These are phyloP conservation scores for Batkoa obscura DNA, from an alignment of 371 early-diverging fungal species.

Conservation along the genomic window DNA sequence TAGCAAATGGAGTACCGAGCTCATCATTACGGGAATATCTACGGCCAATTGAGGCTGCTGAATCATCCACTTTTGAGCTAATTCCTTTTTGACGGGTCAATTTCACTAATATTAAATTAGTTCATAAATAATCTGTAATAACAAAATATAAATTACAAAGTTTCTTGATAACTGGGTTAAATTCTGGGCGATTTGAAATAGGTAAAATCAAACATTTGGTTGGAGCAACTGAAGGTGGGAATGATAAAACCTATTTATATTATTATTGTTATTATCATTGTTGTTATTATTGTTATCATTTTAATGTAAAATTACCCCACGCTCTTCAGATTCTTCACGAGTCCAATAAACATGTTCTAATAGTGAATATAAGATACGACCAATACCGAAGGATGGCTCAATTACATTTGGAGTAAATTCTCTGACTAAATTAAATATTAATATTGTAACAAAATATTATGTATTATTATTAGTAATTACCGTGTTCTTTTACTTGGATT, in stretches of 20 bases:
- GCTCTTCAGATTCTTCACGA: slow-evolving; percentile 80
- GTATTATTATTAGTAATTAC: slow-evolving; percentile 19
- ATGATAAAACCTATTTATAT: slow-evolving; percentile 48
- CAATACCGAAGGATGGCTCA: slow-evolving; percentile 99
- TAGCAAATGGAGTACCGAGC: slow-evolving; percentile 95
- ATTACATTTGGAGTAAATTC: slow-evolving; percentile 98
- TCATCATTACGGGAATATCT: slow-evolving; percentile 98
- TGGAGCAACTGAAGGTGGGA: slow-evolving; percentile 85
- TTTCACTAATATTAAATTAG: slow-evolving; percentile 17
- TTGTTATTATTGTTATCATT: slow-evolving; percentile 8
- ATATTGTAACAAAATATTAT: no score
- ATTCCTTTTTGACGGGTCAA: slow-evolving; percentile 44
- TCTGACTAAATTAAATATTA: slow-evolving; percentile 41
- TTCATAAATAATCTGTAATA: not conserved
- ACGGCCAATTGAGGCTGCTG: slow-evolving; percentile 86
- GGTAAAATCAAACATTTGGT: slow-evolving; percentile 89
- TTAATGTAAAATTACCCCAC: slow-evolving; percentile 19
- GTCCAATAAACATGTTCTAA: slow-evolving; percentile 93
- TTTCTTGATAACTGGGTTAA: slow-evolving; percentile 43
- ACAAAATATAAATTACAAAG: slow-evolving; percentile 17
- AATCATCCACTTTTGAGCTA: slow-evolving; percentile 72
- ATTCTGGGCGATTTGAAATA: slow-evolving; percentile 56
- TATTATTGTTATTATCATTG: not conserved
- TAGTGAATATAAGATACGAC: slow-evolving; percentile 95
- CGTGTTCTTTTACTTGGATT: slow-evolving; percentile 56